Conservation (phyloP, 371 early-diverging fungal genomes). For the Mortierella sp. region DNA sequence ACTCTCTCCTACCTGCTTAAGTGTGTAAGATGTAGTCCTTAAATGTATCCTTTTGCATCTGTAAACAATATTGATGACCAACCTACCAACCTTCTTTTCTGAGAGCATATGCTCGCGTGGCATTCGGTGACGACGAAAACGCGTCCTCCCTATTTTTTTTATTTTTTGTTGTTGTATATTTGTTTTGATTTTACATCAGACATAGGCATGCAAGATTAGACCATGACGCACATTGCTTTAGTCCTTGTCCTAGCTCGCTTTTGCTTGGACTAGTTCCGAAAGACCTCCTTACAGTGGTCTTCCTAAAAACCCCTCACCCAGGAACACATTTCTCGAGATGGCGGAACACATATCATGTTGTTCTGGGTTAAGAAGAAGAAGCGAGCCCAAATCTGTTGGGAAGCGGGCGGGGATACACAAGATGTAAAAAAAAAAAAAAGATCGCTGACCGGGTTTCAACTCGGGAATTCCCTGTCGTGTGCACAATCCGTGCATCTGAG, state of each 20-base stretch:
- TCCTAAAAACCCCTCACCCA: not conserved
- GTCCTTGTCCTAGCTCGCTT: not conserved
- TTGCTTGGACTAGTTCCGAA: not conserved
- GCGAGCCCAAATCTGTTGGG: not conserved
- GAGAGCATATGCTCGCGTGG: not conserved
- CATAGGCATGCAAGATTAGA: no score
- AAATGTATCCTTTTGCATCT: no score
- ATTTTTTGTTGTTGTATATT: not conserved
- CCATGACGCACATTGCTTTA: no score
- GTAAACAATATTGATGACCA: no score
- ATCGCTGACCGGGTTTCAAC: not conserved
- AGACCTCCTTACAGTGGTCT: not conserved
- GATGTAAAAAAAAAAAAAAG: not conserved
- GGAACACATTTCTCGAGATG: not conserved
- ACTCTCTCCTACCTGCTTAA: no score
- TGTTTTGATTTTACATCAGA: no score
- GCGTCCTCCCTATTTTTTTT: not conserved
- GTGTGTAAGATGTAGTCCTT: no score
- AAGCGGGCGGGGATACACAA: not conserved
- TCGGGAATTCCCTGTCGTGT: not conserved
- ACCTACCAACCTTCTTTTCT: not conserved
- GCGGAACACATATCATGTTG: not conserved
- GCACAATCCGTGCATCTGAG: not conserved
- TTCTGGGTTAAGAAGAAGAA: not conserved
- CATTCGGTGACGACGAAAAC: not conserved